These are phyloP conservation scores for Calonectria fujianensis DNA, from an alignment of 2,329 filamentous ascomycete species.

Conservation along the genomic window DNA sequence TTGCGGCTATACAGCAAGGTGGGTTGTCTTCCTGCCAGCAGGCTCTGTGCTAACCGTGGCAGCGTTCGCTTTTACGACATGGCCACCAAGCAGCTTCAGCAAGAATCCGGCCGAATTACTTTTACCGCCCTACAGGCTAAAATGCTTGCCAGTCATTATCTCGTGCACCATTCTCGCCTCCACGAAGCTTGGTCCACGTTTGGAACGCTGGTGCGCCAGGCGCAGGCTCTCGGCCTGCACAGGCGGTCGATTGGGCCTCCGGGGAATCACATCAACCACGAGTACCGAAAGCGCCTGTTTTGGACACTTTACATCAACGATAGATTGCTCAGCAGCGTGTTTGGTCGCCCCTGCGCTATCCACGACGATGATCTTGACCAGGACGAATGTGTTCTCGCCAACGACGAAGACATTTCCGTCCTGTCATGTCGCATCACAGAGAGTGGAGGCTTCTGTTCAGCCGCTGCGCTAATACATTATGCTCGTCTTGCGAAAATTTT, in stretches of 20 bases:
- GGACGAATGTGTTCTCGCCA: slow-evolving; percentile 4
- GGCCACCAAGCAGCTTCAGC: not conserved
- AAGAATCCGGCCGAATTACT: not conserved
- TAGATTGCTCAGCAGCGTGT: slow-evolving; percentile 8
- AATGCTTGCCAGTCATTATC: slow-evolving; percentile 10
- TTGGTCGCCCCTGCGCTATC: slow-evolving; percentile 7
- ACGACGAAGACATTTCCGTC: slow-evolving; percentile 12
- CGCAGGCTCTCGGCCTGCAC: slow-evolving; percentile 13
- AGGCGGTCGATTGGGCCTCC: not conserved
- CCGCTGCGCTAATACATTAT: slow-evolving; percentile 6
- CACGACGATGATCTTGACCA: slow-evolving; percentile 15
- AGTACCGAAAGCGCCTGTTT: slow-evolving; percentile 9
- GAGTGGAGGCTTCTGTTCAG: slow-evolving; percentile 2
- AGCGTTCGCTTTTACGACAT: slow-evolving; percentile 25
- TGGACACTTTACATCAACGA: slow-evolving; percentile 17
- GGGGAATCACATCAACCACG: not conserved
- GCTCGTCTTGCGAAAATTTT: slow-evolving; percentile 6
- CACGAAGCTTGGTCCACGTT: slow-evolving; percentile 10
- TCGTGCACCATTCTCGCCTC: slow-evolving; percentile 2
- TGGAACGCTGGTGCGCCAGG: slow-evolving; percentile 5
- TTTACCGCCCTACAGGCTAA: slow-evolving; percentile 4
- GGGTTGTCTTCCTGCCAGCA: not conserved
- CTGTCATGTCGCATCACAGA: not conserved
- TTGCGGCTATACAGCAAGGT: slow-evolving; percentile 15
- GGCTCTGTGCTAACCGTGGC: not conserved